Base-by-base conservation (phyloP, 2,329 filamentous ascomycete genomes). In the Cercospora citrullina region DNA sequence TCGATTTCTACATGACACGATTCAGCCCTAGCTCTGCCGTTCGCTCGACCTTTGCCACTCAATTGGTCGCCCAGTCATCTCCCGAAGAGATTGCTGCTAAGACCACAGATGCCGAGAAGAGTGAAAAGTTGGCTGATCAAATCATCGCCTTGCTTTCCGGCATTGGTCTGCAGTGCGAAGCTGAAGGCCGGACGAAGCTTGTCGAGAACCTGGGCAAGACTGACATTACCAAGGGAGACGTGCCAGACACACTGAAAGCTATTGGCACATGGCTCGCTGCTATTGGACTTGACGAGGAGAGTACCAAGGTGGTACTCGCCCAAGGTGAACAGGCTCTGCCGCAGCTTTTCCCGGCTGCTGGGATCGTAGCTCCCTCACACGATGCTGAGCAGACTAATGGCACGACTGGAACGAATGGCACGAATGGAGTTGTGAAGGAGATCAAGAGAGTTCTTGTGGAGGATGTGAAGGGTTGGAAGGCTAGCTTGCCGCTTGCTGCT, bases 31-130 rank as follows among this genome's bases (percentile, higher is more conserved):
- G 84, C 1, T 97, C 94, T 3, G 80, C 85, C 0, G 83, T 82
- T 0, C 88, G 95, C 60, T 89, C 93, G n/a, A 97, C 97, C 77
- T 80, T 96, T 6, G 89, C 92, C 0, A 88, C 97, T 16, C 91
- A 98, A 76, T 84, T 98, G 26, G 86, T 90, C 65, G 94, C 94
- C 0, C 91, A 94, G 76, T 85, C 87, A 3, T 74, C 79, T 2
- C 77, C 81, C 23, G 77, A 77, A 45, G 71, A 78, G 9, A 68
- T 79, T 30, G 77, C 77, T 8, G 71, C 79, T 73, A 73, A 78
- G 71, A 65, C 55, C 2, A 60, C 76, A 60, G 72, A 75, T 45
- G 60, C 59, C 1, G 81, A 86, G 63, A 81, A 84, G 74, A 83
- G 82, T 58, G 70, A 79, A 70, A 78, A 80, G 69, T 74, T 87